Percentiles rank a stretch among this genome's conserved stretches.
Conservation (phyloP, 805 yeast species). For the Sugiyamaella smithiae region DNA sequence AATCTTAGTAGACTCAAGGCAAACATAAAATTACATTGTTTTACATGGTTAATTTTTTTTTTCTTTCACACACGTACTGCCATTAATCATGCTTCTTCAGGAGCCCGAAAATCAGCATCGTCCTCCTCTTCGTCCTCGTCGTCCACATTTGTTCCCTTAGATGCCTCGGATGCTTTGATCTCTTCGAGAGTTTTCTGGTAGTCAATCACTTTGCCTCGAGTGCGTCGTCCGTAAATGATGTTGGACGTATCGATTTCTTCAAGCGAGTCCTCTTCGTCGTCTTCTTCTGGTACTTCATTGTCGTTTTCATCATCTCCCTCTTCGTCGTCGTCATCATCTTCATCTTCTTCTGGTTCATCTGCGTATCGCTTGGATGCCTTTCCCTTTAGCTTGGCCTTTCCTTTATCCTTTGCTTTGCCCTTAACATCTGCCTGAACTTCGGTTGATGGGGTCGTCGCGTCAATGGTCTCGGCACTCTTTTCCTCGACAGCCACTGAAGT, state of each 20-base stretch:
- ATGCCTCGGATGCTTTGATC: constrained; percentile 49
- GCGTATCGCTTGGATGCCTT: constrained; percentile 38
- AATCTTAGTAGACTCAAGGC: background rate
- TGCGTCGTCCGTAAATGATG: constrained; percentile 78
- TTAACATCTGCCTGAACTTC: too few relatives aligned
- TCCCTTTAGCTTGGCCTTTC: constrained; percentile 26
- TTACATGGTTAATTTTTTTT: too few relatives aligned
- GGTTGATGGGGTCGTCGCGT: constrained; percentile 9
- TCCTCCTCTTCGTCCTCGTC: constrained; percentile 46
- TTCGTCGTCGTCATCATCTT: constrained; percentile 34
- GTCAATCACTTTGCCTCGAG: constrained; percentile 86
- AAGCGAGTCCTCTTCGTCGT: constrained; percentile 75
- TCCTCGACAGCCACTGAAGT: constrained; percentile 14
- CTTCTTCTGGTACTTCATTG: constrained; percentile 49
- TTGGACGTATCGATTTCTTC: constrained; percentile 78
- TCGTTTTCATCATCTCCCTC: constrained; percentile 48
- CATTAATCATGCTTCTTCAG: too few relatives aligned
- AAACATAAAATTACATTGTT: too few relatives aligned
- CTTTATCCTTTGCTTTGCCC: constrained; percentile 23
- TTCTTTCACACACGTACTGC: too few relatives aligned
- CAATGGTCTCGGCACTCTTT: constrained; percentile 11
- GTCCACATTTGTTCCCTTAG: constrained; percentile 43
- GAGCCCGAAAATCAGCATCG: constrained; percentile 51
- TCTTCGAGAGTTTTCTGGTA: constrained; percentile 77
- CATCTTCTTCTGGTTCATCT: constrained; percentile 43